Base-by-base conservation (phyloP, 345 rosid genomes). In the Diplotaxis tenuifolia region DNA sequence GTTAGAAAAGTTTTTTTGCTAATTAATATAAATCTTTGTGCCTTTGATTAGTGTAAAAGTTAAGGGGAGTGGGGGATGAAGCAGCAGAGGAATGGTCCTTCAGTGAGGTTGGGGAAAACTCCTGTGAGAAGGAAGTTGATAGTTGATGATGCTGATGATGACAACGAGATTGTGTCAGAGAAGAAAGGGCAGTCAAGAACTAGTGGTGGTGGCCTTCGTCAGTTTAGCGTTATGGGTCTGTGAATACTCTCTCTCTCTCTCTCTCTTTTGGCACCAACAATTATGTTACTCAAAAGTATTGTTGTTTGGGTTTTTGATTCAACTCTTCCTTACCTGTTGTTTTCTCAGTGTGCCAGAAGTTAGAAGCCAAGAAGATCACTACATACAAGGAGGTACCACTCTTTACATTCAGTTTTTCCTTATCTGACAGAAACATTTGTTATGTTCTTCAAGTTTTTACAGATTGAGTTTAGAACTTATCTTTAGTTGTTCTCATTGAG, bases 361-460 rank as follows among this genome's bases (percentile, higher is more conserved):
- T 83, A 75, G 84, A 81, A 82, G 81, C 82, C 18, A 81, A 81
- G 83, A 82, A 80, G 57, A 81, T 73, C 10, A 76, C 84, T 58
- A 78, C 84, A 22, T 83, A 81, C 55, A 75, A 75, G 52, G 86
- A 83, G 84, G 86, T 83, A 71, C 0, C 59, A 19, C 58, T 61
- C 0, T 53, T 3, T 6, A 5, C 47, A 40, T 12, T 40, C 47
- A 5, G 4, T n/a, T 42, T 42, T 42, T 42, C 4, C 47, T 10
- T 32, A 32, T 32, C 38, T n/a, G 22, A 21, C 0, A 7, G 15
- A 19, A 47, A 49, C 10, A 54, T 34, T 36, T 72, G 2, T 56
- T 65, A n/a, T 63, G 70, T 21, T 67, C 67, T 45, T 57, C 3
- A 21, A 58, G 27, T 40, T 67, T 60, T 34, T 7, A 0, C 38